Evolutionary conservation across 2,329 filamentous ascomycete species (phyloP).

Genomic region (Sporothrix brunneoviolacea): DNA sequence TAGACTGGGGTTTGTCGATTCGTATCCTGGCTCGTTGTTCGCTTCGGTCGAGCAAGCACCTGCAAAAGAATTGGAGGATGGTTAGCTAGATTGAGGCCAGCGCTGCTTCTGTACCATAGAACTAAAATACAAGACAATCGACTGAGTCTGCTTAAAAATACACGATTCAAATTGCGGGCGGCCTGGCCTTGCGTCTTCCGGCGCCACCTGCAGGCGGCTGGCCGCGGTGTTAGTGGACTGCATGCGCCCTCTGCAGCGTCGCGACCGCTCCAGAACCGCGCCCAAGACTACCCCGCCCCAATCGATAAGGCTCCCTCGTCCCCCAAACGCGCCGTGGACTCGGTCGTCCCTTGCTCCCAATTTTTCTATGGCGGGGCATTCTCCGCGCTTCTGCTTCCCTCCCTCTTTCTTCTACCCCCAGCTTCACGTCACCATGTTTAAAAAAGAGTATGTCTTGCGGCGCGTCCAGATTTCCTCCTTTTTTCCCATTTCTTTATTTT

Average conservation of each 20-base stretch:
- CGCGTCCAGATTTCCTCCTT: neutral
- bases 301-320: conserved; percentile 10
- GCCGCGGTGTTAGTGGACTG: neutral
- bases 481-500: conserved; percentile 6
- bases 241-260: too few relatives aligned
- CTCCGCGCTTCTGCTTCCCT: neutral
- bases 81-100: too few relatives aligned
- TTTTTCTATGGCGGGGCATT: conserved; percentile 12
- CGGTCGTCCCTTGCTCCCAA: conserved; percentile 5
- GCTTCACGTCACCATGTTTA: conserved; percentile 59
- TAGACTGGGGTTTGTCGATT: neutral
- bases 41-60: too few relatives aligned
- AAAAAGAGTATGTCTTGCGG: conserved; percentile 72
- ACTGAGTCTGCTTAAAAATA: too few relatives aligned
- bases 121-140: too few relatives aligned
- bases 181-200: too few relatives aligned
- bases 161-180: too few relatives aligned
- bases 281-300: conserved; percentile 10
- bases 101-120: too few relatives aligned
- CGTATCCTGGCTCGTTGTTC: too few relatives aligned
- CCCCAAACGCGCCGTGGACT: neutral
- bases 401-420: neutral
- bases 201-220: too few relatives aligned
- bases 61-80: too few relatives aligned
- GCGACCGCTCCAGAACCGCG: too few relatives aligned